Conservation (phyloP, 495 filamentous ascomycete species). For the Aspergillus saccharolyticus region DNA sequence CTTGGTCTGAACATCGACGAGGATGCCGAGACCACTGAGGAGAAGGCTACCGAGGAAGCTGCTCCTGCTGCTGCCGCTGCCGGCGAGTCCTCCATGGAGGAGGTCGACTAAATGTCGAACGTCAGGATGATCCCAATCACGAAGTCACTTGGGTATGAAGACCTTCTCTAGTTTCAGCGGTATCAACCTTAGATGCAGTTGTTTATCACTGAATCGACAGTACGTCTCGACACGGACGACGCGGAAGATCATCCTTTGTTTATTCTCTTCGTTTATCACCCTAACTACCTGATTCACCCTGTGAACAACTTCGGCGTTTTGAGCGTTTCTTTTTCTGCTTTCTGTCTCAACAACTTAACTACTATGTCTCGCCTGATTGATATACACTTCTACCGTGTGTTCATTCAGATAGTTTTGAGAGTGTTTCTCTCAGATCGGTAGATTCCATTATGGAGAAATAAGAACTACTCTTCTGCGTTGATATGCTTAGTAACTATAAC, state of each 20-base stretch:
- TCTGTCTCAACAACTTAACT: slow-evolving; percentile 11
- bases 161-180: slow-evolving; percentile 10
- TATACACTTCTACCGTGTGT: background rate
- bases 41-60: slow-evolving; percentile 57
- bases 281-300: slow-evolving; percentile 13
- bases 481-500: no score
- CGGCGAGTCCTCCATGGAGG: slow-evolving; percentile 67
- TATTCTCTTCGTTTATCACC: slow-evolving; percentile 10
- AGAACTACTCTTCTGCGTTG: slow-evolving; percentile 2
- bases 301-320: slow-evolving; percentile 28
- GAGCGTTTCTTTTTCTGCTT: slow-evolving; percentile 23
- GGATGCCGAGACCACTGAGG: slow-evolving; percentile 68
- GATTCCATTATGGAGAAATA: slow-evolving; percentile 8
- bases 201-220: slow-evolving; percentile 1
- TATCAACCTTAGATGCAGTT: background rate
- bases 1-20: slow-evolving; percentile 96
- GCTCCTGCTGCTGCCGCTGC: slow-evolving; percentile 54
- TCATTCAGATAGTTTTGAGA: no score
- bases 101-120: slow-evolving; percentile 57
- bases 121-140: background rate
- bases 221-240: slow-evolving; percentile 13
- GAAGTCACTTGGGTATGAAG: slow-evolving; percentile 13
- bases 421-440: slow-evolving; percentile 3
- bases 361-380: slow-evolving; percentile 15
- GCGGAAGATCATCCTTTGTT: slow-evolving; percentile 12